Base-by-base conservation (phyloP, 805 yeast genomes). In the Phaffomyces thermotolerans region DNA sequence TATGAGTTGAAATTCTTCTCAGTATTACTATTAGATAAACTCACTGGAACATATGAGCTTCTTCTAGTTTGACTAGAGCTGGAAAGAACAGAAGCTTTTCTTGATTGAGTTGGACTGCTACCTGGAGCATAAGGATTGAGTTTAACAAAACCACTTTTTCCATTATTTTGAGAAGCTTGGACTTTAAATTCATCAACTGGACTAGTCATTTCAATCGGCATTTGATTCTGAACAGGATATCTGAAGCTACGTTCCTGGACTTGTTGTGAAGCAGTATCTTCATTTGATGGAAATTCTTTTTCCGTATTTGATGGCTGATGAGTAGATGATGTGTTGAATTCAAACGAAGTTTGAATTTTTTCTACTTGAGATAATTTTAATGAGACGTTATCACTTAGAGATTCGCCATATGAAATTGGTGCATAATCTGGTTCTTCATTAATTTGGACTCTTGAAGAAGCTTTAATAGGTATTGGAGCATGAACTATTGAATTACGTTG, bases 1-100 rank as follows among this genome's bases (percentile, higher is more conserved):
- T 40, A 45, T 3, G 51, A 37, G 8, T 33, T 42, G 40, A 47
- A 47, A 8, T 42, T 47, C 4, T 18, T 15, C 17, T 42, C 36
- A 4, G 40, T 42, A 15, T 32, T 13, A 29, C n/a, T 12, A 22
- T 13, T 27, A 27, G 29, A 27, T 27, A 27, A 27, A 27, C 29
- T 27, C 17, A 37, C 20, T 33, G 48, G 43, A 15, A 23, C 42
- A 37, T 45, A 41, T 18, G 48, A 45, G 13, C 39, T 42, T 13
- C 20, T 39, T 33, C 23, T 33, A 10, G 31, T 17, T 17, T 39
- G 35, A 23, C 31, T 18, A 15, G 36, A 18, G 18, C 18, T 15
- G 18, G 22, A 17, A 33, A 27, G 29, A 10, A 13, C n/a, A 18
- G 36, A 33, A 12, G 14, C 9, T 34, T 39, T 30, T 36, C 40